Percentiles rank a stretch among this genome's conserved stretches.
Conservation (phyloP, 2,329 filamentous ascomycete genomes). For the Sporothrix pseudoabietina region DNA sequence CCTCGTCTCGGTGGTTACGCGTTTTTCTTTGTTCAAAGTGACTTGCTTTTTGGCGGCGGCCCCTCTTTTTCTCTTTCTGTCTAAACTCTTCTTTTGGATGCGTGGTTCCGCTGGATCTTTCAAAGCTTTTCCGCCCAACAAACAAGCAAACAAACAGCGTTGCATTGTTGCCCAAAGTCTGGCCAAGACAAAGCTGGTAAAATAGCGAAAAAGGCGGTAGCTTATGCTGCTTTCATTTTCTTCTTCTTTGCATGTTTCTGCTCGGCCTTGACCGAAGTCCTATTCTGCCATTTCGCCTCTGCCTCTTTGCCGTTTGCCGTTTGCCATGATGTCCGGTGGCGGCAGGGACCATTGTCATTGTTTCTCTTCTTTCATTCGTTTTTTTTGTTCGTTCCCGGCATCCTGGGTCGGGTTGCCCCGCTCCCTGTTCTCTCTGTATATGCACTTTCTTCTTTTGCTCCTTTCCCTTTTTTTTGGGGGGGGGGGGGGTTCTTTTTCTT, state of each 20-base stretch:
- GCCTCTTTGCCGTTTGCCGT: background rate
- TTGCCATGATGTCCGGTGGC: background rate
- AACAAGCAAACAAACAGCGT: background rate
- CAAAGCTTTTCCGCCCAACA: background rate
- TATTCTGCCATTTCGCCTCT: constrained; percentile 1
- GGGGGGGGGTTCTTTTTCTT: background rate
- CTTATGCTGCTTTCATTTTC: background rate
- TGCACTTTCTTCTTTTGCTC: background rate
- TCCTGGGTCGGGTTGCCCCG: background rate
- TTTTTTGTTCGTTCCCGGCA: background rate
- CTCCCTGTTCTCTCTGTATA: background rate
- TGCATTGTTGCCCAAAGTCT: background rate
- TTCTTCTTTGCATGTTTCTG: background rate
- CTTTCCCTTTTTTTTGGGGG: background rate
- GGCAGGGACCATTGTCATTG: background rate
- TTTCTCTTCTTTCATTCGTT: background rate
- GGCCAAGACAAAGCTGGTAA: background rate
- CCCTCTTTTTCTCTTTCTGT: constrained; percentile 3
- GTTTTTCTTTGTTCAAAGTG: constrained; percentile 8
- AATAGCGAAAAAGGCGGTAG: background rate
- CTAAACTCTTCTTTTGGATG: background rate
- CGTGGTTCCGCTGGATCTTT: background rate
- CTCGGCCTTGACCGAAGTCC: constrained; percentile 18
- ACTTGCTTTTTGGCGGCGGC: background rate
- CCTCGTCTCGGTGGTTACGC: background rate